These are phyloP conservation scores for Vaccinium vitisidaea DNA, from an alignment of 148 eudicot genomes.

Conservation along the genomic window DNA sequence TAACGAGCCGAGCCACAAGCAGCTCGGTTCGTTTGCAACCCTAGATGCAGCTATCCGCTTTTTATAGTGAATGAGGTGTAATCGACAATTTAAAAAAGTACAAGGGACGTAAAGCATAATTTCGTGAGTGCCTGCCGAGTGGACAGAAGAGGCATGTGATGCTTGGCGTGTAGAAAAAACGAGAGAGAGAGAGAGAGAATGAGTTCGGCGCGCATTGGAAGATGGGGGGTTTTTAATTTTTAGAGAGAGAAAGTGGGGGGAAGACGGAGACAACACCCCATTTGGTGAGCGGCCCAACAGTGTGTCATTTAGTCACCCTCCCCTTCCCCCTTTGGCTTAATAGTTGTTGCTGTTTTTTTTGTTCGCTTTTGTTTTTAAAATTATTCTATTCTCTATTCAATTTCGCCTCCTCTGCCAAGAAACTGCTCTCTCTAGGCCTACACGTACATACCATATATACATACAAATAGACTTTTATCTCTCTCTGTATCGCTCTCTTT, in stretches of 20 bases:
- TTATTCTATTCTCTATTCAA: not conserved
- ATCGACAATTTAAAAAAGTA: too few relatives aligned
- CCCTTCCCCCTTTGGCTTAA: not conserved
- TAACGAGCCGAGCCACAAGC: too few relatives aligned
- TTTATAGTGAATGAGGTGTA: too few relatives aligned
- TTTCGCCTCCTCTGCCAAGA: not conserved
- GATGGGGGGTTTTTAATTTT: conserved; percentile 16
- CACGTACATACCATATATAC: not conserved
- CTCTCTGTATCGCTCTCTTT: not conserved
- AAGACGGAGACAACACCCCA: conserved; percentile 20
- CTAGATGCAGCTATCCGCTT: too few relatives aligned
- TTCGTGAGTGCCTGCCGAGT: not conserved
- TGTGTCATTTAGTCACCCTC: not conserved
- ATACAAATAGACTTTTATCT: not conserved
- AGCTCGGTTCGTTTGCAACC: too few relatives aligned
- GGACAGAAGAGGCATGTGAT: conserved; percentile 10
- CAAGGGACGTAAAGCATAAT: too few relatives aligned
- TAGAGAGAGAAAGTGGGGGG: conserved; percentile 1
- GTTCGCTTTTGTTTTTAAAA: too few relatives aligned
- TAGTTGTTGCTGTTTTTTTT: not conserved
- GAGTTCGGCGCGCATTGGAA: conserved; percentile 27
- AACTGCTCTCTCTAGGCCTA: not conserved
- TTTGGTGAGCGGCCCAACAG: conserved; percentile 31
- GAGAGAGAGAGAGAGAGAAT: not conserved
- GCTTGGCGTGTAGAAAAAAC: conserved; percentile 7